Conservation (phyloP, 164 flowering plant genomes). For the Magnolia kwangsiensis region DNA sequence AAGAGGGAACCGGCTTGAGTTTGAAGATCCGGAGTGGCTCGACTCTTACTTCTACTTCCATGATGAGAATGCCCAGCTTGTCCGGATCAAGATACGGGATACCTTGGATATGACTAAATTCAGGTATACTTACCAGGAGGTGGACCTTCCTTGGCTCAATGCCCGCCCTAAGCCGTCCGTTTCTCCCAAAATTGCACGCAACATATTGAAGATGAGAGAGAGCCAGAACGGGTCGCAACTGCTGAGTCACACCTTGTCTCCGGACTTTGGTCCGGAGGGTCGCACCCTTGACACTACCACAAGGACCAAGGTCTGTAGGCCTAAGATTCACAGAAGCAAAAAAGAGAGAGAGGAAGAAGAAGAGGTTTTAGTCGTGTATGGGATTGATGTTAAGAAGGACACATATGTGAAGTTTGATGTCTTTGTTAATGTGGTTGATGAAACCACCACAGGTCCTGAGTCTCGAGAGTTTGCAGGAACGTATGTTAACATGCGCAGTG, state of each 20-base stretch:
- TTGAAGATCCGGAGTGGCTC: constrained; percentile 8
- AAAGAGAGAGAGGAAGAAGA: constrained; percentile 11
- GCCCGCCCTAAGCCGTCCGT: constrained; percentile 27
- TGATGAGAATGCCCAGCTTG: constrained; percentile 11
- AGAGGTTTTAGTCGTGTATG: constrained; percentile 18
- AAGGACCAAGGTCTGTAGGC: constrained; percentile 14
- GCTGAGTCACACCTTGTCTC: background rate
- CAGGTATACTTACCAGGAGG: constrained; percentile 14
- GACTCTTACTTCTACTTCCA: constrained; percentile 11
- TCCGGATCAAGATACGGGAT: constrained; percentile 20
- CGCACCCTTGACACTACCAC: constrained; percentile 15
- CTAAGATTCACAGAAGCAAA: background rate
- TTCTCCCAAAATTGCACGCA: constrained; percentile 23
- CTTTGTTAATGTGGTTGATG: constrained; percentile 21
- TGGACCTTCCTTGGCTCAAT: constrained; percentile 21
- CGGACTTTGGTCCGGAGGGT: constrained; percentile 17
- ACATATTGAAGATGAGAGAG: constrained; percentile 19
- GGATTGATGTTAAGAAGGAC: constrained; percentile 24
- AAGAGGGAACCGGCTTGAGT: background rate
- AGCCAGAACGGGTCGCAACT: background rate
- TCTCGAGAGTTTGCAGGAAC: constrained; percentile 30
- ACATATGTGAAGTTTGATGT: constrained; percentile 29
- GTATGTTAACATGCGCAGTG: constrained; percentile 22
- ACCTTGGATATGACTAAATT: constrained; percentile 23
- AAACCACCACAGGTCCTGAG: constrained; percentile 19